Evolutionary conservation across 495 filamentous ascomycete species (phyloP), one percentile per base, ranked within the genome.

Genomic region (Daldinia vernicosa): DNA sequence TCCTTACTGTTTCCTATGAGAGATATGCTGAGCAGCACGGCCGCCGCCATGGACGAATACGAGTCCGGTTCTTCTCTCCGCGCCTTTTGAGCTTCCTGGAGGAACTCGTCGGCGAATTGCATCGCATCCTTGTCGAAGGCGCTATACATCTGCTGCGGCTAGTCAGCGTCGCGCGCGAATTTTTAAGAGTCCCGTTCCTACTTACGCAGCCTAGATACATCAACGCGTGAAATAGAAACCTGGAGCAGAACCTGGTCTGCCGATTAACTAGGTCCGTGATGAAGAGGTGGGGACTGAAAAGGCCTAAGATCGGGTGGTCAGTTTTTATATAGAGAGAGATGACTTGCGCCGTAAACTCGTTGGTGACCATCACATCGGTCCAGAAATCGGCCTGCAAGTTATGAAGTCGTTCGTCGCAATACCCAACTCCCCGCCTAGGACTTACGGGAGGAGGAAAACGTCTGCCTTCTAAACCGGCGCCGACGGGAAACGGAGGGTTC

Each of bases 281-380:
- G 19, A 77, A 72, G 3, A 77, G 72, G 33, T 67, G 0, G 3
- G 69, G 27, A 12, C 71, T 39, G 6, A 77, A 75, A 1, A 75
- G 43, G 7, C 72, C 72, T 24, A 77, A 27, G 15, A 75, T 59
- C 5, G 72, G 73, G 27, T 76, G 75, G 11, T 77, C 75, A 6
- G 73, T 77, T 39, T 64, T 65, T 15, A 77, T 67, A 27, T 77
- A 77, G 2, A 75, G 35, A 14, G 74, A 75, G 30, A 77, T 68
- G 30, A 67, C 50, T 30, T 54, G 56, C 6, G 74, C 75, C 19
- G 71, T 67, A 11, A 74, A 60, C 1, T 70, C 65, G 35, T 66
- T 63, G 7, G 51, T 28, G 26, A 76, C 57, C 1, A 33, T 11
- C 1, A 72, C 51, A 8, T 68, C 30, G 1, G 70, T 77, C 75